These are phyloP conservation scores for Peziza echinospora DNA, from an alignment of 495 filamentous ascomycete species.

Conservation along the genomic window DNA sequence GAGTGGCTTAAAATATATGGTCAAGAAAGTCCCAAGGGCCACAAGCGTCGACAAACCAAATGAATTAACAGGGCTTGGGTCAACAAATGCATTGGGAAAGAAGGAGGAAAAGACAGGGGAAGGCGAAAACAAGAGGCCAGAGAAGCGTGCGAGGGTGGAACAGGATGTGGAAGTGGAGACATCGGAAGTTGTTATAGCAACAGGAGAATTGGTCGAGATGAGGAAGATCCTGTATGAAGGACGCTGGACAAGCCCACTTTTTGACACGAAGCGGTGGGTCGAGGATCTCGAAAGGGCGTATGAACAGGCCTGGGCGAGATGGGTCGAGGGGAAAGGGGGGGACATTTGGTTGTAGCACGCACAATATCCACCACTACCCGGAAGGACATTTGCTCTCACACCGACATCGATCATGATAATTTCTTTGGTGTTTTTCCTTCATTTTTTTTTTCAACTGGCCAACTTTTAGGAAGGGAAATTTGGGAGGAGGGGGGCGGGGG, in stretches of 20 bases:
- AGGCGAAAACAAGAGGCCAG: not conserved
- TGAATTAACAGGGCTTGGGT: too few species aligned
- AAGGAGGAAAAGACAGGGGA: not conserved
- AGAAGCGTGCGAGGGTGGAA: too few species aligned
- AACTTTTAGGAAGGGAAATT: too few species aligned
- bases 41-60: constrained; percentile 1
- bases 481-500: too few species aligned
- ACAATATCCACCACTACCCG: too few species aligned
- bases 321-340: constrained; percentile 69
- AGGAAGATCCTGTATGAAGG: constrained; percentile 55
- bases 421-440: too few species aligned
- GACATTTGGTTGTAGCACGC: constrained; percentile 65
- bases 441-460: too few species aligned
- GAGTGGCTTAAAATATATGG: constrained; percentile 39
- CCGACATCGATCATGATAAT: not conserved
- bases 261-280: constrained; percentile 88
- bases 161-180: too few species aligned
- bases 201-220: constrained; percentile 12
- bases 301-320: constrained; percentile 64
- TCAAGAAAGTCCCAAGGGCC: constrained; percentile 12
- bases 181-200: not conserved
- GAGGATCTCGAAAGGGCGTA: constrained; percentile 77
- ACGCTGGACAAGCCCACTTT: constrained; percentile 65
- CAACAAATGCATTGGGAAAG: too few species aligned
- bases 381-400: not conserved